Evolutionary conservation across 306 rosid genomes (phyloP).

Genomic region (Sicyos baderoa): DNA sequence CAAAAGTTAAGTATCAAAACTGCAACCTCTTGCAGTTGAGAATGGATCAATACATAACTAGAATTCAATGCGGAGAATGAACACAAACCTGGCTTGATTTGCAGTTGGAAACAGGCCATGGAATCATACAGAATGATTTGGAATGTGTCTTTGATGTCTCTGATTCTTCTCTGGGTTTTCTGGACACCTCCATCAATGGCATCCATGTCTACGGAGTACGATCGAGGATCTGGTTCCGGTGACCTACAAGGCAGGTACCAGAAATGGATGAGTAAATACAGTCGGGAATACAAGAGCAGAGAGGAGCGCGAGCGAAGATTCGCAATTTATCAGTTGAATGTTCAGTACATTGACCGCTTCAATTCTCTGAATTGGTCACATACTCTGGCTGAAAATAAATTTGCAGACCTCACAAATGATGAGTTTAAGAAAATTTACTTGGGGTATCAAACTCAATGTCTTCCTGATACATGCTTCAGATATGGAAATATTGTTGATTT

Average conservation of each 20-base stretch:
- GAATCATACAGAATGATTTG: slow-evolving; percentile 22
- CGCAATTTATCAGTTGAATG: slow-evolving; percentile 44
- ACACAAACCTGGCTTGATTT: not conserved
- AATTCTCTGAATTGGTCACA: slow-evolving; percentile 49
- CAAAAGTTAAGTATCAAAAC: slow-evolving; percentile 16
- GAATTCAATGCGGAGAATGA: not conserved
- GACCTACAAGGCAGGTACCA: slow-evolving; percentile 42
- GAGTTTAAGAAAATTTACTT: slow-evolving; percentile 38
- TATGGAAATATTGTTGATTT: slow-evolving; percentile 20
- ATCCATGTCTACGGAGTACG: slow-evolving; percentile 18
- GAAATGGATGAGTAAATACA: slow-evolving; percentile 36
- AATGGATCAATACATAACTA: slow-evolving; percentile 10
- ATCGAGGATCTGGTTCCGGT: slow-evolving; percentile 4
- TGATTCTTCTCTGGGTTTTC: slow-evolving; percentile 26
- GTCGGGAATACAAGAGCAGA: slow-evolving; percentile 25
- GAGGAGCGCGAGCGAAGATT: slow-evolving; percentile 47
- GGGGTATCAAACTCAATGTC: slow-evolving; percentile 23
- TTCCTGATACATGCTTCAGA: slow-evolving; percentile 22
- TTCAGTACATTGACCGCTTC: slow-evolving; percentile 35
- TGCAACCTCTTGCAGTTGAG: slow-evolving; percentile 15
- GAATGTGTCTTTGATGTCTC: slow-evolving; percentile 27
- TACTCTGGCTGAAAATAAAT: slow-evolving; percentile 52
- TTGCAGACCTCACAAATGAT: slow-evolving; percentile 54
- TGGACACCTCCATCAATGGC: slow-evolving; percentile 28
- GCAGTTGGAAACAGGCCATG: slow-evolving; percentile 28